These are phyloP conservation scores for Orbilia ellipsospora DNA, from an alignment of 2,329 filamentous ascomycete genomes.

Conservation along the genomic window DNA sequence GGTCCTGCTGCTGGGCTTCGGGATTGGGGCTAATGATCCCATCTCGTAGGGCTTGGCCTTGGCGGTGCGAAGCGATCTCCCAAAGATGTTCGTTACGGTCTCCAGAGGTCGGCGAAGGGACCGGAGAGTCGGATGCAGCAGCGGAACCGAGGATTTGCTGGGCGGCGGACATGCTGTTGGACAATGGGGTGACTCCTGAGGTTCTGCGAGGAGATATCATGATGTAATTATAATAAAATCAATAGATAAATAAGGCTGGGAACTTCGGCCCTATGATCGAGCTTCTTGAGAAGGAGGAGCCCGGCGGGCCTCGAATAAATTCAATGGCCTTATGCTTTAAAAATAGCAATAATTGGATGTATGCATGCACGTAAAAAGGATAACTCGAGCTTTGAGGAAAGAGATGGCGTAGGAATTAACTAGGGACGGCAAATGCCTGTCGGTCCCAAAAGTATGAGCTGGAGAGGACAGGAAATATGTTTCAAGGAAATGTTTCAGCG, in stretches of 20 bases:
- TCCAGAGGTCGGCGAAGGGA: slow-evolving; percentile 40
- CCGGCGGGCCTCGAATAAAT: too few relatives aligned
- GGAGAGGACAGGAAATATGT: too few relatives aligned
- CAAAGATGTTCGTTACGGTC: slow-evolving; percentile 47
- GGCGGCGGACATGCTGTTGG: slow-evolving; percentile 48
- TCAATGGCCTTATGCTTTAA: too few relatives aligned
- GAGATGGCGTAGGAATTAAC: too few relatives aligned
- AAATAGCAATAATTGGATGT: too few relatives aligned
- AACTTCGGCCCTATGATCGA: too few relatives aligned
- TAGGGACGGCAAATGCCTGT: background rate
- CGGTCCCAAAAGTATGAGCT: too few relatives aligned
- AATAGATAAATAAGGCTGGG: too few relatives aligned
- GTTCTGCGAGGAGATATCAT: slow-evolving; percentile 53
- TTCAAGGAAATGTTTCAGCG: background rate
- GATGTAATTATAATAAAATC: slow-evolving; percentile 18
- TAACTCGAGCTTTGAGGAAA: too few relatives aligned
- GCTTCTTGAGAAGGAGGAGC: too few relatives aligned
- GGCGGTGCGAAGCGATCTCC: slow-evolving; percentile 39
- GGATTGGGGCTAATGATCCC: background rate
- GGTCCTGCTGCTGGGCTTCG: slow-evolving; percentile 9
- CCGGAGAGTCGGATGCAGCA: slow-evolving; percentile 36
- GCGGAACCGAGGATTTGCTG: slow-evolving; percentile 47
- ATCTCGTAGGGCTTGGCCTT: slow-evolving; percentile 34
- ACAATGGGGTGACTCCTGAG: slow-evolving; percentile 47
- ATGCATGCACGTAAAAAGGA: too few relatives aligned